phyloP scores from a whole-genome alignment of 139 green algal species.

The Astrephomene gubernaculifera region DNA sequence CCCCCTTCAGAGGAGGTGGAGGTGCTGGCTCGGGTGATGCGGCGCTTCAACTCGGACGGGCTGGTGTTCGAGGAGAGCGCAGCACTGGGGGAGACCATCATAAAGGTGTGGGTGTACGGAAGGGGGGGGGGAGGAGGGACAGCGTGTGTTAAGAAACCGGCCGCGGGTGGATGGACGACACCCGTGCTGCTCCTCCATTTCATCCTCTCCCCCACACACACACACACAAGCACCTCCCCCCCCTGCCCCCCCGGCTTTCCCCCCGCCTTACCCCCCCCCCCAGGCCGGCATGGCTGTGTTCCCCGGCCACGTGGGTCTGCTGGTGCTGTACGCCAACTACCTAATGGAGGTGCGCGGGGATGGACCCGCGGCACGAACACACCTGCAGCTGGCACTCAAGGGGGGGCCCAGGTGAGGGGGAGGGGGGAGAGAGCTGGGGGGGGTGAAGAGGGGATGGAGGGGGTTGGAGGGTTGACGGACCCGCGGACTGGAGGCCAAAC shows the following conservation, averaged over 20 bases:
- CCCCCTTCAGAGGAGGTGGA: slow-evolving; percentile 12
- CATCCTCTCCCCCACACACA: background rate
- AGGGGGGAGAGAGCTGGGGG: background rate
- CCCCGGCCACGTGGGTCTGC: slow-evolving; percentile 40
- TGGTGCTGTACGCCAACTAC: slow-evolving; percentile 54
- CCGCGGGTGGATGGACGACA: background rate
- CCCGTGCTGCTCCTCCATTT: background rate
- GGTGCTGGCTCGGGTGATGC: slow-evolving; percentile 37
- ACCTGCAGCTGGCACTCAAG: slow-evolving; percentile 62
- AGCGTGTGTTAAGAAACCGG: background rate
- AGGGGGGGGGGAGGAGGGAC: background rate
- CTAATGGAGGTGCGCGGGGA: slow-evolving; percentile 52
- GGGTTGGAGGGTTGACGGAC: background rate
- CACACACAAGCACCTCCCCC: no score
- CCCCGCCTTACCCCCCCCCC: background rate
- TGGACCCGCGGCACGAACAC: slow-evolving; percentile 49
- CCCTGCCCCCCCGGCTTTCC: background rate
- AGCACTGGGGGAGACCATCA: slow-evolving; percentile 37
- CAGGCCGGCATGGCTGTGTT: slow-evolving; percentile 50
- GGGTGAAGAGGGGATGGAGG: background rate
- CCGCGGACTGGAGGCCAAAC: background rate
- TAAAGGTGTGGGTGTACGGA: slow-evolving; percentile 30
- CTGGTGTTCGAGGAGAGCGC: slow-evolving; percentile 5
- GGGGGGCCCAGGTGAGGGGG: slow-evolving; percentile 3
- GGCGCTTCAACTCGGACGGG: slow-evolving; percentile 38